Base-by-base conservation (phyloP, 1,139 yeast species). In the Candida pseudocylindracea region DNA sequence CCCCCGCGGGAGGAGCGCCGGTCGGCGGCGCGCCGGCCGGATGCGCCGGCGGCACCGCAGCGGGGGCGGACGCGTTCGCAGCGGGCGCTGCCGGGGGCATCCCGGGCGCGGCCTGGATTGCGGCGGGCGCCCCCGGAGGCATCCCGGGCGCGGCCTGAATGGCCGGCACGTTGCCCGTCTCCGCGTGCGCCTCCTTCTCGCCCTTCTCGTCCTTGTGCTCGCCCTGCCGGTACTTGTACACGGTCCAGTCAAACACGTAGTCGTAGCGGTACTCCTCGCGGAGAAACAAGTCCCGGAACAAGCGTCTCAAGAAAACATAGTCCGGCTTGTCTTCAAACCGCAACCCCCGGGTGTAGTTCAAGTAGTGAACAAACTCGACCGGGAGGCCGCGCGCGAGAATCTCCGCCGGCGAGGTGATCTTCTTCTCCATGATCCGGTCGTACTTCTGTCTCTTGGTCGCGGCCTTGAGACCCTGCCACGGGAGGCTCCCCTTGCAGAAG, bases 391-490 rank as follows among this genome's bases (percentile, higher is more conserved):
- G 72, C 37, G 94, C 83, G 45, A 88, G 66, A 26, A 75, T 69
- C 48, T 85, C 94, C 33, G 88, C 71, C 26, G 93, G 80, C 8
- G 93, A 81, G 33, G 92, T 73, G 74, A 88, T 74, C 54, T 88
- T 88, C 63, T 81, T 81, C 51, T 88, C 96, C 81, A 85, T 75
- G 47, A 88, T 88, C 40, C 95, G 68, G 54, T 85, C 95, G 54
- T 88, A 88, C 56, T 88, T 88, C 53, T 88, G 96, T 54, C 93
- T 75, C 60, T 88, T 88, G 12, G 96, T 83, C 31, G 88, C 92
- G 27, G 98, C 98, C 53, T 83, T 83, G 45, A 88, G 68, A 10
- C 98, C 98, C 57, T 88, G 98, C 98, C 98, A 88, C 34, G 98
- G 98, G 48, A 88, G 63, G 15, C 91, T 79, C 29, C 98, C 98